phyloP scores from a whole-genome alignment of 2,329 filamentous ascomycete species.

The Colletotrichum euphorbiae region DNA sequence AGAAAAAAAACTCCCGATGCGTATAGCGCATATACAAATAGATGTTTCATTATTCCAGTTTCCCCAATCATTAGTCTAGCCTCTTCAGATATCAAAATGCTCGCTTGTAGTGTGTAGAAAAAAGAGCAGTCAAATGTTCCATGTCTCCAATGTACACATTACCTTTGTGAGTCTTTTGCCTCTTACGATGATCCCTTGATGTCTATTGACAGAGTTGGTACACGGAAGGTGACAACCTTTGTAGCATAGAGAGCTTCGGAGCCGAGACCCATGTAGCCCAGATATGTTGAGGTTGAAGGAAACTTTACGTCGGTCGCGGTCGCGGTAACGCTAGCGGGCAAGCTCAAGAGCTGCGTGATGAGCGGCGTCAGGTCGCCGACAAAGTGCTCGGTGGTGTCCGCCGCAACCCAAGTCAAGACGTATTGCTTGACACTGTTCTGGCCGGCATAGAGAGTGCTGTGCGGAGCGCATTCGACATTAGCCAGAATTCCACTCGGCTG shows the following conservation, averaged over 20 bases:
- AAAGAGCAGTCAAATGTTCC: constrained; percentile 8
- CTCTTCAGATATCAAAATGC: constrained; percentile 33
- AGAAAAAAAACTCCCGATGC: background rate
- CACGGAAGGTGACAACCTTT: constrained; percentile 61
- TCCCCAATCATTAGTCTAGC: constrained; percentile 38
- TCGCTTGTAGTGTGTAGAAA: constrained; percentile 22
- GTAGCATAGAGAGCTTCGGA: constrained; percentile 60
- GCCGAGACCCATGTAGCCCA: constrained; percentile 65
- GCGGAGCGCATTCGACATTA: background rate
- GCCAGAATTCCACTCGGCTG: no score
- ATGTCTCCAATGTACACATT: constrained; percentile 34
- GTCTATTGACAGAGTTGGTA: constrained; percentile 53
- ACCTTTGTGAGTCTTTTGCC: background rate
- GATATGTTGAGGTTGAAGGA: constrained; percentile 56
- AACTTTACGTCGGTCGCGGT: constrained; percentile 45
- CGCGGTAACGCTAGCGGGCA: constrained; percentile 38
- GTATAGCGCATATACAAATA: constrained; percentile 18
- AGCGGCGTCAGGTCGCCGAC: constrained; percentile 60
- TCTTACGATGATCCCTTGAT: constrained; percentile 29
- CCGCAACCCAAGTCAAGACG: constrained; percentile 63
- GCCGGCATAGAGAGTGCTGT: constrained; percentile 56
- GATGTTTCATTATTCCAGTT: constrained; percentile 32
- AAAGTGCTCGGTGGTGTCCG: constrained; percentile 52
- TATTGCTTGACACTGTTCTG: constrained; percentile 55
- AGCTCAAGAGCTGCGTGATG: constrained; percentile 52